Conservation (phyloP, 169 alveolate species). For the Cryptosporidium ryanae region DNA sequence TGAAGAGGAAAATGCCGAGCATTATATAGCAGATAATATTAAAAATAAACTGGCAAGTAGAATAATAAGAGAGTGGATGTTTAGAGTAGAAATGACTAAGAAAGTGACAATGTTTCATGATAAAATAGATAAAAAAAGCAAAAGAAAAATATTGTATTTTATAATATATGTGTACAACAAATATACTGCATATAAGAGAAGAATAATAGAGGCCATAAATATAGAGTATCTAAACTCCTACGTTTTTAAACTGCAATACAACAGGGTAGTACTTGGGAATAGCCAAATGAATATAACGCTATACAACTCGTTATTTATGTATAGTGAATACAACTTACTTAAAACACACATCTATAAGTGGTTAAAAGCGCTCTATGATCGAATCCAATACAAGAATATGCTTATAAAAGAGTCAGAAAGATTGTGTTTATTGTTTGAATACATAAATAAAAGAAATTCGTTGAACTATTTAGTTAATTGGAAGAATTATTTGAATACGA, state of each 20-base stretch:
- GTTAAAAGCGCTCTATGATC: background rate
- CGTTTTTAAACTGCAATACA: conserved; percentile 33
- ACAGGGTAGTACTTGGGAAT: conserved; percentile 1
- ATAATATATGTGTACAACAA: conserved; percentile 20
- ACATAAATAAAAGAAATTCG: background rate
- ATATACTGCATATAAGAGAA: conserved; percentile 4
- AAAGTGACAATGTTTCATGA: background rate
- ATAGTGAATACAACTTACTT: background rate
- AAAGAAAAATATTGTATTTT: background rate
- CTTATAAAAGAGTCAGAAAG: conserved; percentile 1
- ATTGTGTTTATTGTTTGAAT: background rate
- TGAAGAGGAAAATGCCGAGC: background rate
- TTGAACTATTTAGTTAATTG: conserved; percentile 13
- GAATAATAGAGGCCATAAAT: background rate
- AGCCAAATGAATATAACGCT: conserved; percentile 13
- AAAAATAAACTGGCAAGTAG: background rate
- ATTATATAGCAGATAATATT: background rate
- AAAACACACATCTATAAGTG: conserved; percentile 14
- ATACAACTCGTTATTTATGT: background rate
- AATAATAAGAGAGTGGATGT: background rate
- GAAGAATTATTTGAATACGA: background rate
- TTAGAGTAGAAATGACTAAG: background rate
- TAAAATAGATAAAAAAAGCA: background rate
- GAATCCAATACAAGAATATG: background rate
- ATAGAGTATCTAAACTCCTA: conserved; percentile 18